Conservation (phyloP, 495 filamentous ascomycete species). For the Neurospora hispaniola region DNA sequence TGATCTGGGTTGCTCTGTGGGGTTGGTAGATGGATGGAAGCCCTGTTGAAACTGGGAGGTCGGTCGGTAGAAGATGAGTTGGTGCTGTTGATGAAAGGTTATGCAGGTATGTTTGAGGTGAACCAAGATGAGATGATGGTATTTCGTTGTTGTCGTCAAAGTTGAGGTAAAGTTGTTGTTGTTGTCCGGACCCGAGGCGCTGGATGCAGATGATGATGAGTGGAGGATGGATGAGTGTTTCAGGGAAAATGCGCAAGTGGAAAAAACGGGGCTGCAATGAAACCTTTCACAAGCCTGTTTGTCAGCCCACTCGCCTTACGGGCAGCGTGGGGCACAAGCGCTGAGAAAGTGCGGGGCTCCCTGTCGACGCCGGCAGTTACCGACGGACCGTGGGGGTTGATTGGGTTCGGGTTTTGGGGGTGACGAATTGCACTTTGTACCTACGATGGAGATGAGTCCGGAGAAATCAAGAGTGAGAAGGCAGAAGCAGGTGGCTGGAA, state of each 20-base stretch:
- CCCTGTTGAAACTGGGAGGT: too few relatives aligned
- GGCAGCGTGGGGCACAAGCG: not conserved
- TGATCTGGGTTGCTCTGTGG: not conserved
- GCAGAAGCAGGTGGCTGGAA: not conserved
- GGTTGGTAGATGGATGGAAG: too few relatives aligned
- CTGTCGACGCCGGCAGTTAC: not conserved
- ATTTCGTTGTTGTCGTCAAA: not conserved
- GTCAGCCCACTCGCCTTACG: not conserved
- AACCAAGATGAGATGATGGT: not conserved
- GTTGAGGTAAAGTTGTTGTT: not conserved
- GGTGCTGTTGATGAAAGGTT: not conserved
- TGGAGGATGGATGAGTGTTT: not conserved
- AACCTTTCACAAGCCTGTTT: not conserved
- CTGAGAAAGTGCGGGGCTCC: not conserved
- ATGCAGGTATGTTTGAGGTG: not conserved
- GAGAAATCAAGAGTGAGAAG: not conserved
- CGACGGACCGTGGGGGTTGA: not conserved
- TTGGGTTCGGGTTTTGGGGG: not conserved
- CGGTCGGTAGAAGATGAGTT: too few relatives aligned
- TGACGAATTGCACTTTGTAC: not conserved
- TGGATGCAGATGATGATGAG: not conserved
- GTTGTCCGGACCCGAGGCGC: not conserved
- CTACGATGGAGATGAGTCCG: too few relatives aligned
- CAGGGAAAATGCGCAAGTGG: not conserved
- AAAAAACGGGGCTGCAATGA: not conserved